Base-by-base conservation (phyloP, 2,329 filamentous ascomycete genomes). In the Periconia sp. region DNA sequence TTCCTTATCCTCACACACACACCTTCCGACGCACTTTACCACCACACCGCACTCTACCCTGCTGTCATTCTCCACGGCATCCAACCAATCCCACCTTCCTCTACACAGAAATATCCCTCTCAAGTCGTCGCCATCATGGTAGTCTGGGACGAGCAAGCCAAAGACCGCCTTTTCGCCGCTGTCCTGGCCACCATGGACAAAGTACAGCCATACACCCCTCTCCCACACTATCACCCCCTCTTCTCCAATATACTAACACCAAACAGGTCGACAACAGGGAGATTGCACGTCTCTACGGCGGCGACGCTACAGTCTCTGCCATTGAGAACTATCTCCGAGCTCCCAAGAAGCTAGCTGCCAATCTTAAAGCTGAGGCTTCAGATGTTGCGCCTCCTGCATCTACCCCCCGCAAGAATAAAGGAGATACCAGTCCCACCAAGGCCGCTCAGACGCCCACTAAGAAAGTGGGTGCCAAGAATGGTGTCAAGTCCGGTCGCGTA, bases 261-360 rank as follows among this genome's bases (percentile, higher is more conserved):
- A 30, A n/a, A 23, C 23, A 46, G 80, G 69, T 80, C 19, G 74
- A 82, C 52, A 75, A 76, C 59, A 62, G 60, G 1, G 64, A 69
- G 3, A 75, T 81, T 20, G 80, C 80, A 0, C 59, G 63, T 2
- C 64, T 78, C 48, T 82, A 77, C 57, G 78, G 77, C 1, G 59
- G 72, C 8, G 76, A 74, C 0, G 76, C 77, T 1, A 81, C 76
- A 0, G 80, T 80, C 65, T 71, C 81, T 54, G 68, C 79, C 0
- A 74, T 83, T 20, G 76, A 82, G 55, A 72, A 73, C 42, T 74
- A 73, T 2, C 74, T 82, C 35, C 76, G 78, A 42, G 73, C 70
- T 44, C 76, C 74, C 54, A 80, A 79, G 45, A 74, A 74, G 45
- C 46, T 67, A 1, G 77, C 79, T 0, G 63, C 67, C 0, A 56